Base-by-base conservation (phyloP, 495 filamentous ascomycete genomes). In the Annulohypoxylon maeteangense region DNA sequence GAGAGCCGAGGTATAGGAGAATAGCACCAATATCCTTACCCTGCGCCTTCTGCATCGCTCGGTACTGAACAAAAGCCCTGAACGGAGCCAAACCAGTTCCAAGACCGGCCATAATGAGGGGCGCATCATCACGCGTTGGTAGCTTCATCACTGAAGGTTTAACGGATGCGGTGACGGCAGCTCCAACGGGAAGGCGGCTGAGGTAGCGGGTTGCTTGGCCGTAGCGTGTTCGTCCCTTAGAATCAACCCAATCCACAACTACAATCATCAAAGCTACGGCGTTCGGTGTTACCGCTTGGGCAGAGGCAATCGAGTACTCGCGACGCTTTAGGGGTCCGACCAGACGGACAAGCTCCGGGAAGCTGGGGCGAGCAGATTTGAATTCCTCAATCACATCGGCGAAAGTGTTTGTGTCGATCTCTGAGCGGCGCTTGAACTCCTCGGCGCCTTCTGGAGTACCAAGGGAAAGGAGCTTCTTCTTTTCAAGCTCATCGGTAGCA, bases 91-190 rank as follows among this genome's bases (percentile, higher is more conserved):
- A 90, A 76, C 95, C 95, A 3, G 95, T 99, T 68, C 95, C 95
- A n/a, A 99, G 91, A 81, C 95, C 95, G 31, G 95, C 95, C 95
- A 99, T 99, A 86, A 99, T 98, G 67, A 99, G 87, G 7, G 95
- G 95, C 61, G 93, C 90, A 45, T 91, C 94, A 67, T 92, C 92
- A 72, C 89, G 89, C 47, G 89, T 84, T 12, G 95, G 96, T 25
- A 99, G 85, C 81, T 98, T 99, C 95, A 97, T 86, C 69, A 99
- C 95, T 53, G 93, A 97, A 8, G 96, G 93, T 82, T 99, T 99
- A 81, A 98, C 92, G 50, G 91, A 95, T 51, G 91, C 96, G 7
- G 93, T 97, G 65, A 98, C 86, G 11, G 91, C 83, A 10, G 91
- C 83, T 48, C 96, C 95, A 36, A 90, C 81, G 11, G 84, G 84